Evolutionary conservation across 768 basidiomycete genomes (phyloP).

Genomic region (Fibroporia radiculosa): DNA sequence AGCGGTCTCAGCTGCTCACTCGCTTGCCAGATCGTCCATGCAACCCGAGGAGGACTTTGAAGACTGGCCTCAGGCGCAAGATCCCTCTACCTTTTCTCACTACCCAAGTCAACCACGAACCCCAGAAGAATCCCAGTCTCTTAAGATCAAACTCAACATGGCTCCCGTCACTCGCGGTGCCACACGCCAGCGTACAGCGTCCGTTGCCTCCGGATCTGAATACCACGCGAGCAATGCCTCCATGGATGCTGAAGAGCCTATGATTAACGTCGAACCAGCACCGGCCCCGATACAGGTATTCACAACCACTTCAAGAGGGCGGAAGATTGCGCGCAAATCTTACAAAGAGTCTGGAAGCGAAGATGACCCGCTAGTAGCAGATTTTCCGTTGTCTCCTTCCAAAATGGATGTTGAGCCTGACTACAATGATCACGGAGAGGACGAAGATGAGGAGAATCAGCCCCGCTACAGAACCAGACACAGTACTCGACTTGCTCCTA

Average conservation of each 20-base stretch:
- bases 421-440: constrained; percentile 1
- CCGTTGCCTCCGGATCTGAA: constrained; percentile 26
- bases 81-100: not conserved
- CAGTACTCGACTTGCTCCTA: constrained; percentile 9
- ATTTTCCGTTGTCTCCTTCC: not conserved
- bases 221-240: constrained; percentile 27
- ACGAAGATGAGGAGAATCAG: constrained; percentile 21
- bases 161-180: constrained; percentile 16
- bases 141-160: constrained; percentile 20
- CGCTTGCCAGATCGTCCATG: constrained; percentile 1
- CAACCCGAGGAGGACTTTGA: not conserved
- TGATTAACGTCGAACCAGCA: constrained; percentile 16
- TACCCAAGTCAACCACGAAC: not conserved
- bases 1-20: not conserved
- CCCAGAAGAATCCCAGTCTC: not conserved
- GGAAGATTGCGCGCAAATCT: constrained; percentile 18
- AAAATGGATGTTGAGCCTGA: too few species aligned
- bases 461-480: constrained; percentile 11
- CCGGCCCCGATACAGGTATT: constrained; percentile 15
- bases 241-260: constrained; percentile 18
- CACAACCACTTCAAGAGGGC: constrained; percentile 17
- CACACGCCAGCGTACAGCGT: constrained; percentile 13
- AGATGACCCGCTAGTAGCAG: constrained; percentile 6
- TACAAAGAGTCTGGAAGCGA: constrained; percentile 25
- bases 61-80: not conserved